Evolutionary conservation across 2,329 filamentous ascomycete species (phyloP), one percentile per base, ranked within the genome.

Genomic region (Botryotinia narcissicola): DNA sequence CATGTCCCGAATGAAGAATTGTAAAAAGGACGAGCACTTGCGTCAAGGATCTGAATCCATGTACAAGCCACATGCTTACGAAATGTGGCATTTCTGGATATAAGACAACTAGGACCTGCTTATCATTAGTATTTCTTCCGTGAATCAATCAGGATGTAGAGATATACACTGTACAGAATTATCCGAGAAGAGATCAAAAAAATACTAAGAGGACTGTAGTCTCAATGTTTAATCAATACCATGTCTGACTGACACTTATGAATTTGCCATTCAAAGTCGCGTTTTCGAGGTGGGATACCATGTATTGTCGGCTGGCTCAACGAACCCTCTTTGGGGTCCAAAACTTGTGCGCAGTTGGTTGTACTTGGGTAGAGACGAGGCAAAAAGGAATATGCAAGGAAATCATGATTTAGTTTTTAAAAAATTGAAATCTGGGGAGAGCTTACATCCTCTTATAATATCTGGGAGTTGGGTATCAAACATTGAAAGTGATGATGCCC

Each of bases 391-490:
- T 62, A 70, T 60, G 54, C 68, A 70, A 70, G 57, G 25, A 46
- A n/a, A 70, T 46, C 40, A 61, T 61, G 40, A n/a, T 46, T 61
- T 16, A 29, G 35, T 44, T 16, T 22, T 25, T 4, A 9, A 46
- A 46, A 37, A 37, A 46, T 18, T 16, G 14, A 62, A 70, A 70
- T 62, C 54, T 10, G 42, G 42, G 42, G 48, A 73, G 71, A 69
- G 32, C 54, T 69, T 61, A 69, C 63, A 42, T 40, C 40, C 37
- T 71, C 46, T 71, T 71, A 64, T 63, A 59, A 71, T 48, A 32
- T 63, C 20, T 22, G 35, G 5, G 29, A 22, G 20, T 73, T 69
- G 71, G 71, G 71, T 59, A 61, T 57, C 71, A 69, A 69, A 61
- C 51, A n/a, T 69, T 42, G 20, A 35, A n/a, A 42, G n/a, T 14